phyloP scores from a whole-genome alignment of 345 rosid species.

The Punica granatum region DNA sequence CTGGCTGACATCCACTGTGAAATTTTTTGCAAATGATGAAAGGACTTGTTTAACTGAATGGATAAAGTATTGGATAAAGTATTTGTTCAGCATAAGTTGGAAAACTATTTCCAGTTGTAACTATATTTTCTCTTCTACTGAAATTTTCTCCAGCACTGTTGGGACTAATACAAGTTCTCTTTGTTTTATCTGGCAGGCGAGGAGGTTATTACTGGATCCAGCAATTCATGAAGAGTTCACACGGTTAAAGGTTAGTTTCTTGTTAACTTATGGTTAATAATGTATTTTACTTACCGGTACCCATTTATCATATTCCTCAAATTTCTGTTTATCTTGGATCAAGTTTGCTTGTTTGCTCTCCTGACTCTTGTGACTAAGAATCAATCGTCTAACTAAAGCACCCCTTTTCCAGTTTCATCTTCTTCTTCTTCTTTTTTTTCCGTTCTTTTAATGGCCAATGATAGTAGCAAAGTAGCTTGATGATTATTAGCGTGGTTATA shows the following conservation, averaged over 20 bases:
- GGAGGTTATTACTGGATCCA: conserved; percentile 89
- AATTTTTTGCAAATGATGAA: background rate
- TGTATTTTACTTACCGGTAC: background rate
- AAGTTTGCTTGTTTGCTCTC: too few relatives aligned
- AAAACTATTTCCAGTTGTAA: background rate
- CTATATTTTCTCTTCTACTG: background rate
- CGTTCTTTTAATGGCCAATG: background rate
- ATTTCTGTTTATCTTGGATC: background rate
- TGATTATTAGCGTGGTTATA: background rate
- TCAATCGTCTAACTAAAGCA: too few relatives aligned
- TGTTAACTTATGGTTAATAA: background rate
- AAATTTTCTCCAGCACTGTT: background rate
- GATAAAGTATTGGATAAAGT: background rate
- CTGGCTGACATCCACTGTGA: background rate
- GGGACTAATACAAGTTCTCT: background rate
- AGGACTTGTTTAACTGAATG: too few relatives aligned
- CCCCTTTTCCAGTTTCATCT: too few relatives aligned
- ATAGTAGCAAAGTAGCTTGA: background rate
- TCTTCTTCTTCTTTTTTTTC: too few relatives aligned
- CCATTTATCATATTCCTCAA: background rate
- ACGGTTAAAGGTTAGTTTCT: conserved; percentile 59
- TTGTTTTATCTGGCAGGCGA: conserved; percentile 47
- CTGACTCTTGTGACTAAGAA: too few relatives aligned
- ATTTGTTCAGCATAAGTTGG: background rate
- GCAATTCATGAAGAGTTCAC: conserved; percentile 96